Percentiles rank a stretch among this genome's conserved stretches.
These are phyloP conservation scores for Rubia peregrina DNA, from an alignment of 305 asterid species.

Conservation along the genomic window DNA sequence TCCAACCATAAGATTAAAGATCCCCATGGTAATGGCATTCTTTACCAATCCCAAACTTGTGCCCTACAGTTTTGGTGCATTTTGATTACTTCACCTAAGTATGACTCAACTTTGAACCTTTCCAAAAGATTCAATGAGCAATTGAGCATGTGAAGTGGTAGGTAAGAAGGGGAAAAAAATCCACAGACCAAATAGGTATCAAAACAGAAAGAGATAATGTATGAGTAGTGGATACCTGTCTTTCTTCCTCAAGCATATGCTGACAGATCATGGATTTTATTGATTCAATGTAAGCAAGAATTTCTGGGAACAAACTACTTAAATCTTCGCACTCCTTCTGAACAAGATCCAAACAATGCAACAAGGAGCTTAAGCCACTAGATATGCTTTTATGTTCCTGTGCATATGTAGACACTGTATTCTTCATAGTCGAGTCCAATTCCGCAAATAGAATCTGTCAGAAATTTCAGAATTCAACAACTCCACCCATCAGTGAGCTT, in stretches of 20 bases:
- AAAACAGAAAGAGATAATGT: not conserved
- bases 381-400: constrained; percentile 64
- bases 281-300: constrained; percentile 52
- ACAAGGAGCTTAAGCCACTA: constrained; percentile 42
- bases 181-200: not conserved
- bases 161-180: not conserved
- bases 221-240: constrained; percentile 46
- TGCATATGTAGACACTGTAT: constrained; percentile 52
- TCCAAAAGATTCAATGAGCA: not conserved
- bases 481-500: not conserved
- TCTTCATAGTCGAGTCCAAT: constrained; percentile 61
- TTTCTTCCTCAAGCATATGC: constrained; percentile 88
- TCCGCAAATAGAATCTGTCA: constrained; percentile 80
- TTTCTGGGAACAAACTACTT: constrained; percentile 44
- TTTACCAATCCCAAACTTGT: not conserved
- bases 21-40: not conserved
- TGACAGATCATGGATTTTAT: constrained; percentile 53
- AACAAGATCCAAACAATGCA: constrained; percentile 50
- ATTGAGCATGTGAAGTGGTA: not conserved
- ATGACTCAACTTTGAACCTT: not conserved
- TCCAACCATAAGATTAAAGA: not conserved
- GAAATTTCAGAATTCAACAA: constrained; percentile 10
- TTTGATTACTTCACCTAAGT: not conserved
- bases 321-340: constrained; percentile 36
- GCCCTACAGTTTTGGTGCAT: not conserved